A percentile compares a stretch with the other conserved stretches of the same genome.
Evolutionary conservation across 78 protist genomes (phyloP).

Genomic region (Dictyostelium discoideum): DNA sequence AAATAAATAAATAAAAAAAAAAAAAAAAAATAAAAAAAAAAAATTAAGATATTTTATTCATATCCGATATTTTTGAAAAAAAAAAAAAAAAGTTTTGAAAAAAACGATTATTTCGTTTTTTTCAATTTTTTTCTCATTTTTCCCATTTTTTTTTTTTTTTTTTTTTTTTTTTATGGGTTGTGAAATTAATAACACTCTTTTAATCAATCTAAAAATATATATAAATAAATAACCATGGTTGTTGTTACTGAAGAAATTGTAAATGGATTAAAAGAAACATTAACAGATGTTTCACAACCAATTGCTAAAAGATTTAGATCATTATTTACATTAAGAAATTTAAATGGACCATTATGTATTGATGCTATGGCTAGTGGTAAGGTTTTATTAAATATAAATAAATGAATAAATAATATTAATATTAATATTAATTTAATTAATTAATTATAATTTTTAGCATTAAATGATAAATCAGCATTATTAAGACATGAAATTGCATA

Average conservation of each 20-base stretch:
- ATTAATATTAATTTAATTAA: neutral
- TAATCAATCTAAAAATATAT: neutral
- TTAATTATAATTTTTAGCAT: neutral
- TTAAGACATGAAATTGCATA: conserved; percentile 92
- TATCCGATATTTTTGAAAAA: no score
- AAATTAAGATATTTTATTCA: no score
- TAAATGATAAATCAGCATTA: conserved; percentile 71
- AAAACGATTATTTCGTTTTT: neutral
- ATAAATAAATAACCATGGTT: neutral
- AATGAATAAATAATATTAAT: neutral
- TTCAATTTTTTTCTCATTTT: neutral
- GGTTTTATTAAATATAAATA: neutral
- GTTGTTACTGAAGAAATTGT: conserved; percentile 23
- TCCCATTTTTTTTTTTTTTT: no score
- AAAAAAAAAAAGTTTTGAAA: no score
- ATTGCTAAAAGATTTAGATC: conserved; percentile 80
- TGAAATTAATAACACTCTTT: neutral
- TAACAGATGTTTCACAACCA: conserved; percentile 53
- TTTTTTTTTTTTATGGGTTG: neutral
- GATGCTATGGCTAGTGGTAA: conserved; percentile 53
- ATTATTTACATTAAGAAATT: conserved; percentile 67
- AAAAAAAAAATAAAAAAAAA: neutral
- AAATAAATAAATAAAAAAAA: neutral
- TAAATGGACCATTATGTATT: conserved; percentile 36
- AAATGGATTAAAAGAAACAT: conserved; percentile 12